phyloP scores from a whole-genome alignment of 805 yeast genomes.

The Henningerozyma blattae region DNA sequence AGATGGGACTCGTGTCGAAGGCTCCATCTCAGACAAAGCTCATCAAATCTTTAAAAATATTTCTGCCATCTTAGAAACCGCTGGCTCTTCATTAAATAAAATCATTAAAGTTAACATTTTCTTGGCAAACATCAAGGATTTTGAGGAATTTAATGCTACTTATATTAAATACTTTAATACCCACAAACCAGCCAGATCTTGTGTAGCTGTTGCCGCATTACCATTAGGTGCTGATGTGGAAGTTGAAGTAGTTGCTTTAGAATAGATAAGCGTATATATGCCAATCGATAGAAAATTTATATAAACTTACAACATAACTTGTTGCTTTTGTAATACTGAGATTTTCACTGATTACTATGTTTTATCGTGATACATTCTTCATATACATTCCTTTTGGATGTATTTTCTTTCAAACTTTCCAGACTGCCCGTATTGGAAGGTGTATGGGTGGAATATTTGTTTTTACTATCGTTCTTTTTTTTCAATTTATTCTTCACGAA shows the following conservation, averaged over 20 bases:
- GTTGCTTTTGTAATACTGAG: too few species aligned
- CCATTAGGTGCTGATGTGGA: conserved; percentile 80
- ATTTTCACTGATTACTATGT: too few species aligned
- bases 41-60: conserved; percentile 61
- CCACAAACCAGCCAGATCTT: conserved; percentile 91
- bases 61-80: conserved; percentile 60
- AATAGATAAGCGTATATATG: too few species aligned
- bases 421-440: too few species aligned
- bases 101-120: conserved; percentile 79
- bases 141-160: conserved; percentile 72
- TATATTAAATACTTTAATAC: conserved; percentile 61
- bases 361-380: too few species aligned
- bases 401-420: too few species aligned
- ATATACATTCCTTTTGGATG: too few species aligned
- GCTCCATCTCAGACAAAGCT: conserved; percentile 61
- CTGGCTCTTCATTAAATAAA: conserved; percentile 71
- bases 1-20: conserved; percentile 66
- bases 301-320: too few species aligned
- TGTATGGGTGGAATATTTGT: too few species aligned
- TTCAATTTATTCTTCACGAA: too few species aligned
- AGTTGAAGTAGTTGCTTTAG: conserved; percentile 81
- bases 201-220: conserved; percentile 84
- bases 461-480: too few species aligned
- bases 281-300: too few species aligned
- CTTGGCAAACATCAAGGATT: conserved; percentile 79